A percentile compares a stretch with the other conserved stretches of the same genome.
These are phyloP conservation scores for Ophioceras dolichostomum DNA, from an alignment of 2,329 filamentous ascomycete genomes.

Conservation along the genomic window DNA sequence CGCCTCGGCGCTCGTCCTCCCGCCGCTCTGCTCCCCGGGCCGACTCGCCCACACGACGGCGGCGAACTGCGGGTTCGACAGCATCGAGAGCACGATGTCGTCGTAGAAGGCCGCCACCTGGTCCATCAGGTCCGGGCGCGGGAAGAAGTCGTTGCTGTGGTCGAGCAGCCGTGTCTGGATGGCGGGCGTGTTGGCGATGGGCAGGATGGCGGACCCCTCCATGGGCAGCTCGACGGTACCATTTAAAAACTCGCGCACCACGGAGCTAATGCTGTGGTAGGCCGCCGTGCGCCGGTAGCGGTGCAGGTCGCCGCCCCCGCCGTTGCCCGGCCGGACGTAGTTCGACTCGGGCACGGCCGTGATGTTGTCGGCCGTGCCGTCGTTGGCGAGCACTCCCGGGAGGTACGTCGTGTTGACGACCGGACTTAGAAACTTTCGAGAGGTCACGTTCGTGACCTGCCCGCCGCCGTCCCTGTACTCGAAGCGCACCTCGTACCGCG, in stretches of 20 bases:
- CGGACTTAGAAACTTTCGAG: slow-evolving; percentile 13
- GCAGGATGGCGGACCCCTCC: slow-evolving; percentile 8
- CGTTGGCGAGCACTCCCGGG: slow-evolving; percentile 13
- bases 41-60: slow-evolving; percentile 21
- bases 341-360: slow-evolving; percentile 17
- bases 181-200: slow-evolving; percentile 19
- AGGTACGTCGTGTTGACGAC: slow-evolving; percentile 21
- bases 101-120: slow-evolving; percentile 21
- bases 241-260: slow-evolving; percentile 19
- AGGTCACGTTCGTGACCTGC: slow-evolving; percentile 15
- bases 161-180: slow-evolving; percentile 29
- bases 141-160: slow-evolving; percentile 17
- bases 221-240: slow-evolving; percentile 16
- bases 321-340: slow-evolving; percentile 18
- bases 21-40: slow-evolving; percentile 14
- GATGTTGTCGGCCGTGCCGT: slow-evolving; percentile 23
- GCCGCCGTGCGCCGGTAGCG: slow-evolving; percentile 19
- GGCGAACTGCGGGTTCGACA: slow-evolving; percentile 21
- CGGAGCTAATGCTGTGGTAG: slow-evolving; percentile 21
- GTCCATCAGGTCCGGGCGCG: slow-evolving; percentile 13
- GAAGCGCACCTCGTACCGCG: slow-evolving; percentile 20
- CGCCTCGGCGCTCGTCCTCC: slow-evolving; percentile 6
- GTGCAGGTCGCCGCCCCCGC: slow-evolving; percentile 9
- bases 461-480: slow-evolving; percentile 17
- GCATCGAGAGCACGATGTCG: slow-evolving; percentile 22